Percentiles rank a stretch among this genome's conserved stretches.
Conservation (phyloP, 2,329 filamentous ascomycete genomes). For the Fusarium falciforme region DNA sequence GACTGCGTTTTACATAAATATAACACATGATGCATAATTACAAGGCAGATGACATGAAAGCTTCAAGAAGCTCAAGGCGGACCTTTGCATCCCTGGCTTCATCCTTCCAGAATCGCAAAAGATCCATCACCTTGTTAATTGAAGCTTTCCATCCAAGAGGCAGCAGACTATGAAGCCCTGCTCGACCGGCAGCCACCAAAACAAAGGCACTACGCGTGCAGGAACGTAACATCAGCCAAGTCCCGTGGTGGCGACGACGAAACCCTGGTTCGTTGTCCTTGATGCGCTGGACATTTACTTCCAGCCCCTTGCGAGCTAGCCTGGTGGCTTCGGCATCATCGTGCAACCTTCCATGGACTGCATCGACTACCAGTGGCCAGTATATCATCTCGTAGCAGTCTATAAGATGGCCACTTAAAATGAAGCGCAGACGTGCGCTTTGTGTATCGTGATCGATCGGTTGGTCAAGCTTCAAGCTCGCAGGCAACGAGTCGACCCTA, state of each 20-base stretch:
- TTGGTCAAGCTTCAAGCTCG: neutral
- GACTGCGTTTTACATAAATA: too few relatives aligned
- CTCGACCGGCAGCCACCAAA: neutral
- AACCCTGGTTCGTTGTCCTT: neutral
- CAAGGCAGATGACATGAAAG: neutral
- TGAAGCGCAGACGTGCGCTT: neutral
- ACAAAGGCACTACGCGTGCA: neutral
- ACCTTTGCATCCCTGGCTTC: neutral
- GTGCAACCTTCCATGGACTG: neutral
- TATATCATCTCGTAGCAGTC: neutral
- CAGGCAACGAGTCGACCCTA: neutral
- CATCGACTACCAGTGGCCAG: neutral
- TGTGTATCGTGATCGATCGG: neutral
- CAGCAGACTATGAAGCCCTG: neutral
- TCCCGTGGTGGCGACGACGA: neutral
- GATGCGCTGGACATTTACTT: neutral
- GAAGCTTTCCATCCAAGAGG: neutral
- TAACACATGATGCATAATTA: neutral
- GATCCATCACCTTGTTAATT: neutral
- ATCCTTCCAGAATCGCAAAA: neutral
- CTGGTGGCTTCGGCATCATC: neutral
- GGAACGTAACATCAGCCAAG: neutral
- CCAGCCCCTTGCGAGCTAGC: neutral
- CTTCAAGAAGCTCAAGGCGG: neutral
- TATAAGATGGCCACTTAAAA: neutral